A percentile compares a stretch with the other conserved stretches of the same genome.
These are phyloP conservation scores for Saccharata proteae DNA, from an alignment of 2,329 filamentous ascomycete genomes.

Conservation along the genomic window DNA sequence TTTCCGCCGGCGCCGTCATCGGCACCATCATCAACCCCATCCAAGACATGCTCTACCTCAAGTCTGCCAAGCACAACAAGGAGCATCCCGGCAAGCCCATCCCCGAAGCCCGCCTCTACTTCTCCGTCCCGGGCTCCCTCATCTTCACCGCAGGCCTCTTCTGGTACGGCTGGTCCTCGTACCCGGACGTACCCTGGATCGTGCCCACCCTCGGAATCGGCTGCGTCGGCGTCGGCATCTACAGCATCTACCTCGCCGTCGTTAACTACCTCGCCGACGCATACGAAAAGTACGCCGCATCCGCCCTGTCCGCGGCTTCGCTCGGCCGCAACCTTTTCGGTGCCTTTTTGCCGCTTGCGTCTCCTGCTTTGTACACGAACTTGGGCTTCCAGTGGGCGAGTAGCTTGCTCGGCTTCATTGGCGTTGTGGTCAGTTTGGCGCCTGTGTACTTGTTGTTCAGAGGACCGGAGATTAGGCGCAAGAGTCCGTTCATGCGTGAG, in stretches of 20 bases:
- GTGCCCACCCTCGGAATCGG: constrained; percentile 16
- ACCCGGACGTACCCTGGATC: constrained; percentile 14
- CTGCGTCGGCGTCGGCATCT: constrained; percentile 18
- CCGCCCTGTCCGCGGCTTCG: constrained; percentile 31
- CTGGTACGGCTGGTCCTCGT: constrained; percentile 18
- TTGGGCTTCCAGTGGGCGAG: constrained; percentile 33
- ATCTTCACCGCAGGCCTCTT: constrained; percentile 20
- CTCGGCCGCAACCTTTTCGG: constrained; percentile 34
- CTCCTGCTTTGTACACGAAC: constrained; percentile 27
- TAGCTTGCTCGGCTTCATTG: constrained; percentile 32
- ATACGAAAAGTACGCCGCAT: constrained; percentile 37
- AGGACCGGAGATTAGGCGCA: constrained; percentile 2
- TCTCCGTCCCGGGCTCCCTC: constrained; percentile 29
- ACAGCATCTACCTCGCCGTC: constrained; percentile 33
- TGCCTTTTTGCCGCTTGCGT: constrained; percentile 34
- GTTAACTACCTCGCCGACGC: constrained; percentile 38
- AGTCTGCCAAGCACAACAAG: constrained; percentile 20
- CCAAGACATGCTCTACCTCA: constrained; percentile 21
- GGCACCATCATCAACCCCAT: constrained; percentile 29
- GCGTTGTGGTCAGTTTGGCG: constrained; percentile 25
- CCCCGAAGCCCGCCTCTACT: constrained; percentile 32
- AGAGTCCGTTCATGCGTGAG: constrained; percentile 1
- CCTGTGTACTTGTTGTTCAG: constrained; percentile 22
- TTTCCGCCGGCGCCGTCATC: constrained; percentile 30
- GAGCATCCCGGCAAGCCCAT: constrained; percentile 28